Evolutionary conservation across 495 filamentous ascomycete genomes (phyloP).

Genomic region (Jackrogersella multiformis): DNA sequence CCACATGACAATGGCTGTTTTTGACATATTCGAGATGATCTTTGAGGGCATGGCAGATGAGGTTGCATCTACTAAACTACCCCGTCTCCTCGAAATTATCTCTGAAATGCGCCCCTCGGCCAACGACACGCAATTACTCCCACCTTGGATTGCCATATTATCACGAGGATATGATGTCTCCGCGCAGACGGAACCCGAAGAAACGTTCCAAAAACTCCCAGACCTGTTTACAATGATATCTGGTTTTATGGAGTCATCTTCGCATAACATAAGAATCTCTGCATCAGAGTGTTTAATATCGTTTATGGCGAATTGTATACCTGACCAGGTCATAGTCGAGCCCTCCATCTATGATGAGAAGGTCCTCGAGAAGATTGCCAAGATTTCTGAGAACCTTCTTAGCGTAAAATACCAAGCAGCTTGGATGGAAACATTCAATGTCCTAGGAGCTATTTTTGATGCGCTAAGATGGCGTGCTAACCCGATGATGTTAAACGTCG

Average conservation of each 20-base stretch:
- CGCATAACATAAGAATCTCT: slow-evolving; percentile 90
- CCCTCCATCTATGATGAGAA: slow-evolving; percentile 90
- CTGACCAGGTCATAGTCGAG: slow-evolving; percentile 79
- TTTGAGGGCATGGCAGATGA: slow-evolving; percentile 91
- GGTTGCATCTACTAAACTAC: slow-evolving; percentile 85
- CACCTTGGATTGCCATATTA: slow-evolving; percentile 94
- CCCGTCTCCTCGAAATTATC: slow-evolving; percentile 84
- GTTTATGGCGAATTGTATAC: slow-evolving; percentile 87
- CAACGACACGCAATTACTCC: slow-evolving; percentile 90
- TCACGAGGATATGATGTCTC: slow-evolving; percentile 95
- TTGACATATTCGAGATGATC: slow-evolving; percentile 96
- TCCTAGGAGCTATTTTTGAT: slow-evolving; percentile 87
- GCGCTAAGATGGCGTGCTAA: slow-evolving; percentile 83
- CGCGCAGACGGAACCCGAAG: slow-evolving; percentile 81
- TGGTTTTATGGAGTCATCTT: slow-evolving; percentile 81
- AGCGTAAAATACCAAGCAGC: slow-evolving; percentile 91
- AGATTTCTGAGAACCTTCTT: slow-evolving; percentile 72
- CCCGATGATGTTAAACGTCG: slow-evolving; percentile 76
- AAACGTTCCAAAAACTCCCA: slow-evolving; percentile 88
- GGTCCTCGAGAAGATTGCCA: slow-evolving; percentile 76
- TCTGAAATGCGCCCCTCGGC: slow-evolving; percentile 86
- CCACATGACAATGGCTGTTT: slow-evolving; percentile 92
- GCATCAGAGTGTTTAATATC: slow-evolving; percentile 95
- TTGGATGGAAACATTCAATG: slow-evolving; percentile 94
- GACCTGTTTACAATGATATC: slow-evolving; percentile 80